Percentiles rank a stretch among this genome's conserved stretches.
phyloP scores from a whole-genome alignment of 1,284 basidiomycete genomes.

The Waitea zeae region DNA sequence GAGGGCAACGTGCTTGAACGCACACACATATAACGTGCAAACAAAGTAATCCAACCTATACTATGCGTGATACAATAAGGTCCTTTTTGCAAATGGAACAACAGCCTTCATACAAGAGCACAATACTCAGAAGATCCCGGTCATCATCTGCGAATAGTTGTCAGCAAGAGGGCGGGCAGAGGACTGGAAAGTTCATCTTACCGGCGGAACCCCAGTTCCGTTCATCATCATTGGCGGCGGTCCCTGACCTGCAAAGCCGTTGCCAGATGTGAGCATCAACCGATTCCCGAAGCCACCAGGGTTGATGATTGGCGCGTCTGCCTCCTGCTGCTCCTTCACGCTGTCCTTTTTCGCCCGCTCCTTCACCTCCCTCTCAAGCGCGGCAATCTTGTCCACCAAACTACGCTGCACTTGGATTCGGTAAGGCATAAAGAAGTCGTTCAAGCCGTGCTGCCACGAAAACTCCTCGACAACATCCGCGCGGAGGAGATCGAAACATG shows the following conservation, averaged over 20 bases:
- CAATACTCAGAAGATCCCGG: too few relatives aligned
- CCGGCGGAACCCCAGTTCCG: not conserved
- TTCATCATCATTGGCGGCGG: slow-evolving; percentile 3
- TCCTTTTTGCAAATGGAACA: too few relatives aligned
- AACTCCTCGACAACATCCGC: slow-evolving; percentile 89
- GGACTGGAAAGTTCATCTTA: too few relatives aligned
- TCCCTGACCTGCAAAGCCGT: slow-evolving; percentile 2
- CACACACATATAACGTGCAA: too few relatives aligned
- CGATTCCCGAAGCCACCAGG: slow-evolving; percentile 46
- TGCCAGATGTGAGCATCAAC: slow-evolving; percentile 42
- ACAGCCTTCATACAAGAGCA: too few relatives aligned
- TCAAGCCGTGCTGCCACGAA: slow-evolving; percentile 88
- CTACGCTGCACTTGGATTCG: slow-evolving; percentile 76
- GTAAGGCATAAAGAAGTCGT: slow-evolving; percentile 95
- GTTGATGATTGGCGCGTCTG: slow-evolving; percentile 70
- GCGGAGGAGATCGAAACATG: slow-evolving; percentile 86
- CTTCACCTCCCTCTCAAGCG: slow-evolving; percentile 71
- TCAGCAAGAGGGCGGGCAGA: too few relatives aligned
- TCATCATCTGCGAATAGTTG: too few relatives aligned
- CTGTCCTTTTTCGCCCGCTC: slow-evolving; percentile 67
- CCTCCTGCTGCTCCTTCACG: slow-evolving; percentile 77
- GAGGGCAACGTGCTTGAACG: too few relatives aligned
- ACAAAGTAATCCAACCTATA: too few relatives aligned
- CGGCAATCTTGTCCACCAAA: slow-evolving; percentile 47
- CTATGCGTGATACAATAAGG: too few relatives aligned